These are phyloP conservation scores for Xerocomus nothofagi DNA, from an alignment of 1,284 basidiomycete species.

Conservation along the genomic window DNA sequence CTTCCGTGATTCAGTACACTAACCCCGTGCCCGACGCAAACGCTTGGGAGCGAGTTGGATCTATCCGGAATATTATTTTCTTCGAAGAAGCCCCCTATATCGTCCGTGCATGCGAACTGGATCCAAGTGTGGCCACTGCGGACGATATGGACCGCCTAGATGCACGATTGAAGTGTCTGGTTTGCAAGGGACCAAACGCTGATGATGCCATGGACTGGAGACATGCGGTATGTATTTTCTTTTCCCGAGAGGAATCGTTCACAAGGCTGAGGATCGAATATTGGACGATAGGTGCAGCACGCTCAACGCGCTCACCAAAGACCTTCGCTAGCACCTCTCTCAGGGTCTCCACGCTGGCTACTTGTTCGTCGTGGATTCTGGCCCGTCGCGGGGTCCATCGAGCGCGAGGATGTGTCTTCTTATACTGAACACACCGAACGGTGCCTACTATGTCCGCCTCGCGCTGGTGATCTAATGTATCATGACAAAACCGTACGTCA, in stretches of 20 bases:
- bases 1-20: neutral
- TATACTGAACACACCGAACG: neutral
- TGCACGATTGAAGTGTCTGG: conserved; percentile 4
- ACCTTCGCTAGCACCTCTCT: neutral
- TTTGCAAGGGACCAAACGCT: neutral
- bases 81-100: conserved; percentile 10
- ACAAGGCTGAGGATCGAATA: neutral
- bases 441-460: conserved; percentile 12
- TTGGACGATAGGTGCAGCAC: conserved; percentile 4
- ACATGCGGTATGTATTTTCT: conserved; percentile 8
- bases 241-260: neutral
- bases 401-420: neutral
- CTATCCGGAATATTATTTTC: neutral
- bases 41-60: neutral
- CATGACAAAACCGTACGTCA: neutral
- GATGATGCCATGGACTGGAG: conserved; percentile 4
- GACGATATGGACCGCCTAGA: conserved; percentile 16
- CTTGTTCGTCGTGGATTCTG: conserved; percentile 3
- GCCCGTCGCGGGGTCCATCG: neutral
- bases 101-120: conserved; percentile 10
- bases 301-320: neutral
- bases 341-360: conserved; percentile 1
- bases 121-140: conserved; percentile 12
- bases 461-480: neutral
- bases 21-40: neutral